Conservation (phyloP, 805 yeast species). For the Ogataea populi-albae region DNA sequence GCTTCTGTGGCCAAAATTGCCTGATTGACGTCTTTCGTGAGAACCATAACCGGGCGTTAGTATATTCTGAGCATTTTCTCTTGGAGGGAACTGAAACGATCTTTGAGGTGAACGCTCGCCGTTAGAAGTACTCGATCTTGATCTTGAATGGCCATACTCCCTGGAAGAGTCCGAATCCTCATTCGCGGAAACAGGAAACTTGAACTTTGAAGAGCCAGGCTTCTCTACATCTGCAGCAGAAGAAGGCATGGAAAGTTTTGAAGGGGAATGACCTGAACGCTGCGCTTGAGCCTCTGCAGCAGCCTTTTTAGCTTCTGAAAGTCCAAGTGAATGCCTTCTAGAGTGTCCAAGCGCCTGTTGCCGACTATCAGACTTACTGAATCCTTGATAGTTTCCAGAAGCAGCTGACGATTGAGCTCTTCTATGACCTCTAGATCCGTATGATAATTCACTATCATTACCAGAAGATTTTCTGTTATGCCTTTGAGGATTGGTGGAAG, state of each 20-base stretch:
- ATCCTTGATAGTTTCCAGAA: constrained; percentile 21
- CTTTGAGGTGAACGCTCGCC: constrained; percentile 43
- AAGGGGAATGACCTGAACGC: constrained; percentile 41
- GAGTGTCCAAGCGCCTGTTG: constrained; percentile 62
- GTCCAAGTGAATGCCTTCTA: constrained; percentile 89
- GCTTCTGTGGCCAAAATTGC: constrained; percentile 37
- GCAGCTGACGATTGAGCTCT: constrained; percentile 42
- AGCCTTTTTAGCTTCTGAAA: constrained; percentile 90
- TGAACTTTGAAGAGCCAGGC: constrained; percentile 40
- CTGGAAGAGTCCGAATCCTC: constrained; percentile 10
- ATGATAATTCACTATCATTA: constrained; percentile 16
- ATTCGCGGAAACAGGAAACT: constrained; percentile 48
- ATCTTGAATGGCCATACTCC: constrained; percentile 22
- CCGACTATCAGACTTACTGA: constrained; percentile 19
- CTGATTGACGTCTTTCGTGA: constrained; percentile 42
- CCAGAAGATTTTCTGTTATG: constrained; percentile 33
- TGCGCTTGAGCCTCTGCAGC: constrained; percentile 91
- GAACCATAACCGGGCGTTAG: constrained; percentile 52
- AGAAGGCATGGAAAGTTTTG: constrained; percentile 23
- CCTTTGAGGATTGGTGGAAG: constrained; percentile 29
- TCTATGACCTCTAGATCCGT: constrained; percentile 37
- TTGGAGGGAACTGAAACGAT: constrained; percentile 65
- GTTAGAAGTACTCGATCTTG: constrained; percentile 32
- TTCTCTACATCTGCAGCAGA: constrained; percentile 10
- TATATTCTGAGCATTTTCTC: constrained; percentile 40